Percentiles rank a stretch among this genome's conserved stretches.
Conservation (phyloP, 1,139 yeast species). For the Saccharomycopsis crataegensis region DNA sequence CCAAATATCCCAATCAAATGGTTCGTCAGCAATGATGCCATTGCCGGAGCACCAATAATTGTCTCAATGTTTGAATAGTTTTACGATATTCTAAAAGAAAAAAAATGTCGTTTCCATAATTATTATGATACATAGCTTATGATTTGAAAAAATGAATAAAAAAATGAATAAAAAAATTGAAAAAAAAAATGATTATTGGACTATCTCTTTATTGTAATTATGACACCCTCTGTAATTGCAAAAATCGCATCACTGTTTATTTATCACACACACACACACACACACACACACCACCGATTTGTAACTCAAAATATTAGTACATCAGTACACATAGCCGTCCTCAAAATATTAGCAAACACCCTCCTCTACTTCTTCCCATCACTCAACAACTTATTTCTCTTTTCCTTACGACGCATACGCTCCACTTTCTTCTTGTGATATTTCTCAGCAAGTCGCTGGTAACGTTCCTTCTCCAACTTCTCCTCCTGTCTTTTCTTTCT, state of each 20-base stretch:
- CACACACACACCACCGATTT: no score
- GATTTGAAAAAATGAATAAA: no score
- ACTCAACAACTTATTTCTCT: slow-evolving; percentile 71
- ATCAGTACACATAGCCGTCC: no score
- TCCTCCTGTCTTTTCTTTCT: slow-evolving; percentile 59
- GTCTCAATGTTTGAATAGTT: slow-evolving; percentile 29
- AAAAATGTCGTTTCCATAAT: not conserved
- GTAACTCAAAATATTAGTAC: no score
- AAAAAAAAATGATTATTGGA: no score
- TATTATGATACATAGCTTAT: no score
- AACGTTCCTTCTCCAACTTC: slow-evolving; percentile 69
- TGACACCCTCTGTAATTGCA: no score
- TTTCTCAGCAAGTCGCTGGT: slow-evolving; percentile 59
- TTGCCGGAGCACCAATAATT: slow-evolving; percentile 51
- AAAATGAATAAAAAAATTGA: no score
- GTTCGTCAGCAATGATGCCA: slow-evolving; percentile 76
- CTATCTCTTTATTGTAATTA: no score
- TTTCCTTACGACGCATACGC: slow-evolving; percentile 71
- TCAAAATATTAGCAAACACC: not conserved
- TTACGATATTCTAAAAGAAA: not conserved
- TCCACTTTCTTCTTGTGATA: slow-evolving; percentile 77
- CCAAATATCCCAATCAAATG: slow-evolving; percentile 35
- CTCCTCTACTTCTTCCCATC: slow-evolving; percentile 39
- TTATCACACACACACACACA: no score
- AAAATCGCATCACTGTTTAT: no score